A percentile compares a stretch with the other conserved stretches of the same genome.
Evolutionary conservation across 345 rosid species (phyloP).

Genomic region (Reutealis trisperma): DNA sequence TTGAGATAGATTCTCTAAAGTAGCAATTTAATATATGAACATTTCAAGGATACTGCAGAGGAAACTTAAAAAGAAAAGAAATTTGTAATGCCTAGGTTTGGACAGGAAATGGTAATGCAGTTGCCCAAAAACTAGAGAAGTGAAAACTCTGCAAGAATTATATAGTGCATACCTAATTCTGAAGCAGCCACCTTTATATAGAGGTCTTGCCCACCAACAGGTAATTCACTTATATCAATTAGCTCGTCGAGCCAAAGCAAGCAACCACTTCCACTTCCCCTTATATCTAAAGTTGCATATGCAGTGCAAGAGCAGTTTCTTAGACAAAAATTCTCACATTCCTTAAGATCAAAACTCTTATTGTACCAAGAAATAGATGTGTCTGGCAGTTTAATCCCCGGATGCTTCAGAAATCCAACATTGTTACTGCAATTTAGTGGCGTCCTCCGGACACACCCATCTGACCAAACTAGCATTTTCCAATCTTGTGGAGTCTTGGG

Average conservation of each 20-base stretch:
- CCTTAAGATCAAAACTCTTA: background rate
- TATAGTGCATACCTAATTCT: background rate
- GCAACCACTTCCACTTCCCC: background rate
- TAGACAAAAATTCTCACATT: background rate
- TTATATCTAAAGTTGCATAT: conserved; percentile 1
- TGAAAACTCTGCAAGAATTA: too few relatives aligned
- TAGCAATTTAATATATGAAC: too few relatives aligned
- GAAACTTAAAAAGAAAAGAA: too few relatives aligned
- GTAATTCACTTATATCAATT: background rate
- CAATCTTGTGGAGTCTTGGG: conserved; percentile 17
- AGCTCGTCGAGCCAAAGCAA: conserved; percentile 6
- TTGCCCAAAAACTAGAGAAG: too few relatives aligned
- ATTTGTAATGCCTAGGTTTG: too few relatives aligned
- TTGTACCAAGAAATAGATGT: background rate
- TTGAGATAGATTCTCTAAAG: too few relatives aligned
- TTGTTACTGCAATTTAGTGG: conserved; percentile 4
- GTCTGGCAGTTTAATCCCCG: conserved; percentile 13
- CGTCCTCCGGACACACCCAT: conserved; percentile 17
- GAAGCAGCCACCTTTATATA: conserved; percentile 6
- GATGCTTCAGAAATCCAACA: background rate
- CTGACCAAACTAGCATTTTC: conserved; percentile 9
- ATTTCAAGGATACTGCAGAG: too few relatives aligned
- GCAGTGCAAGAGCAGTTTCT: conserved; percentile 13
- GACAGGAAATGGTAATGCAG: too few relatives aligned
- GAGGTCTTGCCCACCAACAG: conserved; percentile 3